Evolutionary conservation across 179 eudicot species (phyloP), one percentile per base, ranked within the genome.

Genomic region (Actinidia arguta): DNA sequence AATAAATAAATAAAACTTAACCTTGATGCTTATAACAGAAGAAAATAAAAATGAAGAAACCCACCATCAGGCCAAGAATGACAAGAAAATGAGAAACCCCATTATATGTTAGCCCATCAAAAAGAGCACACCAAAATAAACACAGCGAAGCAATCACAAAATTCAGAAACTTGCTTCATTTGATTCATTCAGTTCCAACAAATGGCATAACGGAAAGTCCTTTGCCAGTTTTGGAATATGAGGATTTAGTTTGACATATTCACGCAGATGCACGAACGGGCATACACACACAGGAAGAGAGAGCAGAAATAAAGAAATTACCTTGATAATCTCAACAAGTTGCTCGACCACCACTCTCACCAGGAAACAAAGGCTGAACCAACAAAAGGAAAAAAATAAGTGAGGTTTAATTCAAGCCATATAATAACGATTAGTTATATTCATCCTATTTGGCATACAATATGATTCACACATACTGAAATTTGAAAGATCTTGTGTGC

Each of bases 301-400:
- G 24, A n/a, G n/a, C n/a, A n/a, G n/a, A n/a, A n/a, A n/a, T n/a
- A n/a, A n/a, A n/a, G n/a, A n/a, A n/a, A n/a, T 80, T 69, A 95
- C 98, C 98, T 96, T 96, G 61, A 96, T 94, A 72, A 96, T 94
- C 87, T 96, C 99, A 78, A 96, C 98, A 85, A 96, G 96, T 88
- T 96, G 99, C 82, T 96, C 98, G 22, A 94, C 98, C n/a, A 76
- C 98, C 98, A 84, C 98, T 96, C 85, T 93, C 98, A 78, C 97
- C 98, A 66, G 98, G 96, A 85, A 94, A 96, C 84, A 93, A 85
- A 82, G 99, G 98, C 99, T 96, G 93, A 73, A 90, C 80, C 13
- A 66, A 70, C 14, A 25, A 78, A 48, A 55, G 6, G 39, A 42
- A 48, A 62, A 27, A 76, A 61, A 73, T 9, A 44, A 80, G 48